Evolutionary conservation across 2,329 filamentous ascomycete genomes (phyloP).

Genomic region (Pseudogymnoascus sp.): DNA sequence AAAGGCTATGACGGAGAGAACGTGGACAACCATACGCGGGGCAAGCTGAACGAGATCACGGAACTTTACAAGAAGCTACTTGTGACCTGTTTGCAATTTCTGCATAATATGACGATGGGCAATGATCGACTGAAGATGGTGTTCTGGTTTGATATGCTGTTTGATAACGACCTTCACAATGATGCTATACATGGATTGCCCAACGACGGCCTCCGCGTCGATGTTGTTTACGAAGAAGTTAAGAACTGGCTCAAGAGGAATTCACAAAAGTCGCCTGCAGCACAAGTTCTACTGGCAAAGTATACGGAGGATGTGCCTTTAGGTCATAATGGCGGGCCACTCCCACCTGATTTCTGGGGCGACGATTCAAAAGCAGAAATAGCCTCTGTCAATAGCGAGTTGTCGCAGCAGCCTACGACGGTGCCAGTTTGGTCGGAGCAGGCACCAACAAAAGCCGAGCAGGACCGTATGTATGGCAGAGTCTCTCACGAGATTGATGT

Average conservation of each 20-base stretch:
- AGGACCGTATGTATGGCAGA: slow-evolving; percentile 51
- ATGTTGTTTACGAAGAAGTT: slow-evolving; percentile 53
- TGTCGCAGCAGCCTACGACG: neutral
- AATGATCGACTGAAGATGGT: slow-evolving; percentile 64
- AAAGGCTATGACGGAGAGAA: slow-evolving; percentile 59
- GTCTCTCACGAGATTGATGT: slow-evolving; percentile 58
- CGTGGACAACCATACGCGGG: slow-evolving; percentile 50
- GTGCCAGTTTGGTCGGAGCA: slow-evolving; percentile 24
- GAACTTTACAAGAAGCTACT: slow-evolving; percentile 61
- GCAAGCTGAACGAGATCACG: slow-evolving; percentile 54
- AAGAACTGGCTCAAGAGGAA: slow-evolving; percentile 57
- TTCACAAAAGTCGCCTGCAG: slow-evolving; percentile 50
- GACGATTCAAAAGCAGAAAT: neutral
- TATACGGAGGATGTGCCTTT: slow-evolving; percentile 37
- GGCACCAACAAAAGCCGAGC: slow-evolving; percentile 43
- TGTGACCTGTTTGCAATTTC: slow-evolving; percentile 58
- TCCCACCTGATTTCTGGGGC: slow-evolving; percentile 17
- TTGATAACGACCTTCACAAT: slow-evolving; percentile 48
- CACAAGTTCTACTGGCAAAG: slow-evolving; percentile 45
- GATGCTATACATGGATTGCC: slow-evolving; percentile 46
- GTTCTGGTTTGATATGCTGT: slow-evolving; percentile 60
- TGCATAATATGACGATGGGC: slow-evolving; percentile 63
- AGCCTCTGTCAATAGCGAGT: neutral
- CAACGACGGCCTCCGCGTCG: slow-evolving; percentile 42
- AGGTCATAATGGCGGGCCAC: slow-evolving; percentile 27